A percentile compares a stretch with the other conserved stretches of the same genome.
These are phyloP conservation scores for Fragaria vesca DNA, from an alignment of 306 rosid genomes.

Conservation along the genomic window DNA sequence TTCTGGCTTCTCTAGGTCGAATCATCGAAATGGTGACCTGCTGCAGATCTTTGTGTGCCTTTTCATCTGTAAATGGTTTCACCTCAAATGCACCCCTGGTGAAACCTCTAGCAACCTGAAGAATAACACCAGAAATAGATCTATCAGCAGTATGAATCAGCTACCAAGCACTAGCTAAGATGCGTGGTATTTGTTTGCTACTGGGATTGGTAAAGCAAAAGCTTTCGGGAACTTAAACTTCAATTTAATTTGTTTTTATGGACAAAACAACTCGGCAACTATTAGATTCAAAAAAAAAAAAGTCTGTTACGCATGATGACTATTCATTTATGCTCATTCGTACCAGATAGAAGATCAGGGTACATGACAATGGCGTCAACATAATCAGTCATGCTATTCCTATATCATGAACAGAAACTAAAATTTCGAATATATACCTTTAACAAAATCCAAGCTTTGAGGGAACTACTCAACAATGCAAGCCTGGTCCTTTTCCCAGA, in stretches of 20 bases:
- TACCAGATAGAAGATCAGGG: neutral
- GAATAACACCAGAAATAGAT: slow-evolving; percentile 14
- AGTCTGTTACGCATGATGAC: neutral
- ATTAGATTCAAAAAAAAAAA: neutral
- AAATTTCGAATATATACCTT: slow-evolving; percentile 53
- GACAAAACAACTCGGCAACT: neutral
- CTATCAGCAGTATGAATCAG: neutral
- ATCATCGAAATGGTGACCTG: slow-evolving; percentile 57
- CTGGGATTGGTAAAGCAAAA: slow-evolving; percentile 7
- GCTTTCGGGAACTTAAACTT: neutral
- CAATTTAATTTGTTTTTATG: neutral
- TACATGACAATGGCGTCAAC: neutral
- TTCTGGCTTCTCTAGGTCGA: slow-evolving; percentile 48
- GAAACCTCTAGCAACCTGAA: slow-evolving; percentile 92
- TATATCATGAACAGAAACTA: neutral
- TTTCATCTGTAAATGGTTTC: slow-evolving; percentile 59
- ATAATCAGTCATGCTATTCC: neutral
- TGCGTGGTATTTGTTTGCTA: slow-evolving; percentile 1
- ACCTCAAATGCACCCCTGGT: slow-evolving; percentile 84
- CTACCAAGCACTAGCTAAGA: neutral
- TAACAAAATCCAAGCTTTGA: slow-evolving; percentile 87
- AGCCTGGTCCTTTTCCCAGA: slow-evolving; percentile 84
- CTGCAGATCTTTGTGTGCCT: slow-evolving; percentile 45
- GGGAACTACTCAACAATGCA: slow-evolving; percentile 86
- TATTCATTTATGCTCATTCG: neutral